phyloP scores from a whole-genome alignment of 163 green algal genomes.

The Coccomyxa subellipsoidea region DNA sequence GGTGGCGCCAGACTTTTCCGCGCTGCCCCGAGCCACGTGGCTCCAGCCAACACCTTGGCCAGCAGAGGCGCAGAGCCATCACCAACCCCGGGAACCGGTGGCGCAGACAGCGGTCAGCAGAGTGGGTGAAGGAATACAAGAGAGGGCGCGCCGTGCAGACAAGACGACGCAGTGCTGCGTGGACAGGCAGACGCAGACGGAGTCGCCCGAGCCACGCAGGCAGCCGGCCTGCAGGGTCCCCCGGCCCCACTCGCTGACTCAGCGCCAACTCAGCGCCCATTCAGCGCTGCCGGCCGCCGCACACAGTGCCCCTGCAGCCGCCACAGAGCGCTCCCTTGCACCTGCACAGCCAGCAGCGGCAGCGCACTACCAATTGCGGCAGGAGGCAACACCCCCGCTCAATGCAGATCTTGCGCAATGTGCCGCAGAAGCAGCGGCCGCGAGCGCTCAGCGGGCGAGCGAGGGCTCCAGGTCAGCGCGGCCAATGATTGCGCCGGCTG shows the following conservation, averaged over 20 bases:
- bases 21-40: background rate
- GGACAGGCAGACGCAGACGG: background rate
- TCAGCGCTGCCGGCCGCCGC: no score
- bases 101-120: no score
- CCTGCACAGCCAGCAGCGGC: no score
- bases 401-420: no score
- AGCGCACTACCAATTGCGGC: no score
- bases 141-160: background rate
- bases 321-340: no score
- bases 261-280: no score
- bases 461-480: no score
- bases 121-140: background rate
- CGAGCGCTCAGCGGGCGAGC: no score
- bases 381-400: no score
- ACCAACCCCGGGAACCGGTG: background rate
- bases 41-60: background rate
- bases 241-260: background rate
- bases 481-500: no score
- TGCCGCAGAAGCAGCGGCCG: no score
- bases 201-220: background rate
- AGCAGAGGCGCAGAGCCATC: background rate
- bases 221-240: background rate
- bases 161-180: background rate
- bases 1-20: background rate
- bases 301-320: background rate